A percentile compares a stretch with the other conserved stretches of the same genome.
phyloP scores from a whole-genome alignment of 805 yeast species.

The Yamadazyma sp. region DNA sequence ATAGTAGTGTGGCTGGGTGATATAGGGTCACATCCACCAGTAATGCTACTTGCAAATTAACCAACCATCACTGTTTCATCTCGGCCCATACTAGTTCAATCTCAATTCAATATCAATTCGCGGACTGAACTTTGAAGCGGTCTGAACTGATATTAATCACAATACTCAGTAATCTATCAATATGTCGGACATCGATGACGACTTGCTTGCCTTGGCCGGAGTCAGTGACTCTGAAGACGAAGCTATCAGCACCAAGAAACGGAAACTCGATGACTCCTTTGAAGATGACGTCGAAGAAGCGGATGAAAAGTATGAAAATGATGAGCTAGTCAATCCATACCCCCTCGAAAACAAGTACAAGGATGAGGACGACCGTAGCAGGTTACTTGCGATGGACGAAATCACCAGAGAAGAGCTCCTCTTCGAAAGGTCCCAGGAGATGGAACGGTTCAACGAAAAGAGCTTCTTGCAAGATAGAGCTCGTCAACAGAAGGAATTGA shows the following conservation, averaged over 20 bases:
- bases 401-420: slow-evolving; percentile 87
- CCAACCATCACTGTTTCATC: no score
- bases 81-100: no score
- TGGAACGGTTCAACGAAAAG: slow-evolving; percentile 85
- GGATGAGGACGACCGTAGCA: slow-evolving; percentile 72
- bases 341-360: slow-evolving; percentile 92
- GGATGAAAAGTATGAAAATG: slow-evolving; percentile 32
- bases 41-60: no score
- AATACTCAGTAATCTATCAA: not conserved
- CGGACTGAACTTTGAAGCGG: no score
- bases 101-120: no score
- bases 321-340: slow-evolving; percentile 65
- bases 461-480: slow-evolving; percentile 81
- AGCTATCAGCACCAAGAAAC: slow-evolving; percentile 24
- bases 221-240: slow-evolving; percentile 27
- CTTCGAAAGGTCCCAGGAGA: slow-evolving; percentile 89
- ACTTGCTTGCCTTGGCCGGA: slow-evolving; percentile 93
- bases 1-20: no score
- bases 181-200: slow-evolving; percentile 91
- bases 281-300: slow-evolving; percentile 28
- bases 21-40: no score
- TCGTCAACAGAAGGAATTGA: slow-evolving; percentile 44
- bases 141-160: not conserved
- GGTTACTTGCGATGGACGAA: slow-evolving; percentile 76
- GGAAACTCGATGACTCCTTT: slow-evolving; percentile 21